Base-by-base conservation (phyloP, 495 filamentous ascomycete genomes). In the Talaromyces ruber region DNA sequence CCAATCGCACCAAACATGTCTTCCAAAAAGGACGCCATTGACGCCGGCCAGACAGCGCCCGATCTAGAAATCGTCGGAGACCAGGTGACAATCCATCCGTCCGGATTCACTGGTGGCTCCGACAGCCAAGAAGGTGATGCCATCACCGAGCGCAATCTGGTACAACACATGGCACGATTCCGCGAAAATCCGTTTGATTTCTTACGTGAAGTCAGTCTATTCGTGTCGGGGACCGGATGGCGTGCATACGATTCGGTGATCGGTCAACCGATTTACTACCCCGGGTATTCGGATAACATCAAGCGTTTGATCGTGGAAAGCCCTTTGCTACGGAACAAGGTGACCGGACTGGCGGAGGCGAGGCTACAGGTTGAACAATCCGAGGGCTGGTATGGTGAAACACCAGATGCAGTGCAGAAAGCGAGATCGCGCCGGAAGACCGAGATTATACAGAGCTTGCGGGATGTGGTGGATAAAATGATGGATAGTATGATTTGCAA, bases 401-500 rank as follows among this genome's bases (percentile, higher is more conserved):
- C 71, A 25, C 66, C 74, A 28, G 76, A 77, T 1, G 70, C 65
- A 26, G 71, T 77, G 60, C 72, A 79, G 26, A 78, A 81, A 61
- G 81, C 82, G 50, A 81, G 80, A 62, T 75, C 77, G 32, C 77
- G 76, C 55, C 77, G 82, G 37, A 85, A 84, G 70, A 79, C 75
- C 47, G 81, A 86, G 62, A 81, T 90, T 61, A 82, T 87, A 64
- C 78, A 78, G 62, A 87, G 83, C 59, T 73, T 88, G 32, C 78
- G 82, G 55, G 86, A 96, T 67, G 91, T 94, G 3, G 88, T 90
- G 25, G 88, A 94, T 63, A 82, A 85, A 51, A 85, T 93, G 80
- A 89, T 91, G 62, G 90, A 96, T 67, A 86, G 88, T 54, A 98
- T 98, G 94, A 97, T 98, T 60, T 97, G 94, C 82, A 98, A 98